These are phyloP conservation scores for Quercus berberidifolia DNA, from an alignment of 306 rosid genomes.

Conservation along the genomic window DNA sequence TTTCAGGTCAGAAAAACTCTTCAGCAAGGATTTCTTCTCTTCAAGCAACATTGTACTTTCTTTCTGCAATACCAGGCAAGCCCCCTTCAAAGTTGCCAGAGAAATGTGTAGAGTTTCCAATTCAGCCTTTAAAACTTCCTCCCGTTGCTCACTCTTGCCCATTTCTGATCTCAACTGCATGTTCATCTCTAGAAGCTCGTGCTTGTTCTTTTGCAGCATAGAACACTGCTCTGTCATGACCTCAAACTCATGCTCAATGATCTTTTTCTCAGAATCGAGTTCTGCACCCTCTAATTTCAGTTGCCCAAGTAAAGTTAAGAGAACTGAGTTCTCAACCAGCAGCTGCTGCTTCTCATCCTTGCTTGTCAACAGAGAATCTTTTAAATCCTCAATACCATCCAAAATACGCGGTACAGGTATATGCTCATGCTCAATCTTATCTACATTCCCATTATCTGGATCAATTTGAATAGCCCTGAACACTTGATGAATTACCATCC, in stretches of 20 bases:
- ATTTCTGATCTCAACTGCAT: constrained; percentile 47
- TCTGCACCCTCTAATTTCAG: constrained; percentile 51
- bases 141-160: constrained; percentile 51
- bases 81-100: constrained; percentile 45
- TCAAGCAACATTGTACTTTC: constrained; percentile 55
- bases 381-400: constrained; percentile 58
- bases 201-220: constrained; percentile 53
- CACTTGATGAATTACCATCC: constrained; percentile 58
- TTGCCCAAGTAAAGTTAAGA: constrained; percentile 62
- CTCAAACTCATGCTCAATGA: constrained; percentile 49
- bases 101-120: constrained; percentile 45
- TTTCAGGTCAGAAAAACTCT: constrained; percentile 51
- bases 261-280: constrained; percentile 39
- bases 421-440: constrained; percentile 49
- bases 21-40: constrained; percentile 53
- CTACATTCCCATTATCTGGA: constrained; percentile 31
- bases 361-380: constrained; percentile 47
- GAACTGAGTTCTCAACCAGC: constrained; percentile 66
- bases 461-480: constrained; percentile 64
- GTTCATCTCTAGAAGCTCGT: constrained; percentile 55
- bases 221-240: constrained; percentile 35
- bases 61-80: constrained; percentile 44
- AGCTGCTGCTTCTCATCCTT: constrained; percentile 76
- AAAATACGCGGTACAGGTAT: constrained; percentile 45
- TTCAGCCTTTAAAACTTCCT: constrained; percentile 43